Base-by-base conservation (phyloP, 140 eudicot genomes). In the Stevia rebaudiana region DNA sequence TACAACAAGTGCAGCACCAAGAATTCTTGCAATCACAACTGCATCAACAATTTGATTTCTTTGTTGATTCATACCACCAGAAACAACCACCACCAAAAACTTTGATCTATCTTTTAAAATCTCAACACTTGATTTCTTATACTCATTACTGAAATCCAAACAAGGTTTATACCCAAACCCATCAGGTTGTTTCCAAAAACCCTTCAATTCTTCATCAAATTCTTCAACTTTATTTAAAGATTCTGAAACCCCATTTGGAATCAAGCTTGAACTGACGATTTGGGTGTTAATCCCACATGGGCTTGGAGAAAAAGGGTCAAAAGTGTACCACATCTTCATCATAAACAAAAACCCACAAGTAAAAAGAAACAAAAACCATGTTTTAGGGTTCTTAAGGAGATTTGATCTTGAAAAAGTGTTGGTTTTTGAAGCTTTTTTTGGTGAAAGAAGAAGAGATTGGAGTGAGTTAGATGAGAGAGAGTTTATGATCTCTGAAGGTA, bases 1-100 rank as follows among this genome's bases (percentile, higher is more conserved):
- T 5, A 88, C 94, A 70, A 92, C 96, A 67, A 92, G 80, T 60
- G 95, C 84, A 76, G 98, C 98, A 19, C 98, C 98, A 77, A 92
- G 96, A 35, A 92, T 88, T 46, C 98, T 85, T 17, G 98, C 98
- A 75, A 92, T 88, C 7, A 92, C 98, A n/a, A 92, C 98, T 67
- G 98, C 98, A 81, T 92, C 98, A 48, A 92, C 98, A 65, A 92
- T 92, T 61, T 92, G 98, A 63, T 92, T 92, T 75, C 96, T 79
- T 80, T 92, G 98, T 76, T 92, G 98, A 81, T 92, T 92, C 84
- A 92, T 75, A 30, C 98, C 98, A 21, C 98, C 98, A 66, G 96
- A 55, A 72, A 88, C 98, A 65, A 92, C 98, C 55, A 88, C 98
- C 76, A 88, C 80, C 83, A 92, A 71, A 76, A 82, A 92, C 82